Evolutionary conservation across 2,329 filamentous ascomycete species (phyloP).

Genomic region (Colletotrichum cereale): DNA sequence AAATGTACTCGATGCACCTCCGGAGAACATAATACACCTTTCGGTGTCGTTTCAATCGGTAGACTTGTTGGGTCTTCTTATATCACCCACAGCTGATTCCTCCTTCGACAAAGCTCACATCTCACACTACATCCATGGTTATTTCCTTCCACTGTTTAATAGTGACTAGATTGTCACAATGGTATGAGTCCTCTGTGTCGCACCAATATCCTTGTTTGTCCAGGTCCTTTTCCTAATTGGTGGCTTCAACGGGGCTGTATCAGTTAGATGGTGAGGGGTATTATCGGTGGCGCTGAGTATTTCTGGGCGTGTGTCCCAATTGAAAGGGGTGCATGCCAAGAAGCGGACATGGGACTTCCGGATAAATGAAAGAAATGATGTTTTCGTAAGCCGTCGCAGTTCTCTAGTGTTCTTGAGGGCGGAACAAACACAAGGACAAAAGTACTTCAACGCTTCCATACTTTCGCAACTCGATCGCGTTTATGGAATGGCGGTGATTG

Average conservation of each 20-base stretch:
- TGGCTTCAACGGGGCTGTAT: background rate
- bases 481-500: background rate
- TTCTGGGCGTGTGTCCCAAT: background rate
- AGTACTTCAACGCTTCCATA: background rate
- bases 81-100: background rate
- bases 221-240: background rate
- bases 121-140: background rate
- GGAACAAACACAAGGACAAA: background rate
- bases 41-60: too few species aligned
- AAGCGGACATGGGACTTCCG: background rate
- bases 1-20: background rate
- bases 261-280: background rate
- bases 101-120: background rate
- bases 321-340: background rate
- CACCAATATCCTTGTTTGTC: background rate
- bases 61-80: background rate
- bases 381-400: background rate
- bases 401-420: background rate
- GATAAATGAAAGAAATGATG: background rate
- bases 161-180: background rate
- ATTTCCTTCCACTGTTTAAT: too few species aligned
- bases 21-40: background rate
- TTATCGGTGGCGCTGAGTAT: background rate
- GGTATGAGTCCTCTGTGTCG: background rate
- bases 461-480: too few species aligned